phyloP scores from a whole-genome alignment of 1,139 yeast genomes.

The Blastobotrys apis region DNA sequence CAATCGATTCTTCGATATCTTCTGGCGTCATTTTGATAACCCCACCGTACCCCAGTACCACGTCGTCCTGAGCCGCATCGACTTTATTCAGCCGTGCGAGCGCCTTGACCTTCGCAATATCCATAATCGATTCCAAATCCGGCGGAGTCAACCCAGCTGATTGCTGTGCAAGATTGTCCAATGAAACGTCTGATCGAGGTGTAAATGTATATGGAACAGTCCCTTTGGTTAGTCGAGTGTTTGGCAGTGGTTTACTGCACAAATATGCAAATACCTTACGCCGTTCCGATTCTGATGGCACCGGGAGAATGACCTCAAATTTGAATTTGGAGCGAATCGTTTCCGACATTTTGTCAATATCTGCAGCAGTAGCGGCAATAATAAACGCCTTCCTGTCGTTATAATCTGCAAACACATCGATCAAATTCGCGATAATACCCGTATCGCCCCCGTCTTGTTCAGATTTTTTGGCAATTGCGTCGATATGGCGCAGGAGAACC shows the following conservation, averaged over 20 bases:
- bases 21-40: conserved; percentile 50
- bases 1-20: conserved; percentile 70
- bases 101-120: conserved; percentile 58
- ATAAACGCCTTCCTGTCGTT: conserved; percentile 42
- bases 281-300: conserved; percentile 78
- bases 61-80: conserved; percentile 19
- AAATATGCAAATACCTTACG: conserved; percentile 54
- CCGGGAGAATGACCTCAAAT: conserved; percentile 71
- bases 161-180: conserved; percentile 64
- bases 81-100: conserved; percentile 44
- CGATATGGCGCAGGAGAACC: conserved; percentile 67
- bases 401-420: conserved; percentile 56
- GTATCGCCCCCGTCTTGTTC: conserved; percentile 59
- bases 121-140: conserved; percentile 70
- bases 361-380: conserved; percentile 66
- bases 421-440: conserved; percentile 56
- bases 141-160: conserved; percentile 92
- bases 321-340: conserved; percentile 63
- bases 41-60: conserved; percentile 40
- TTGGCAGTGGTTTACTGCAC: conserved; percentile 27
- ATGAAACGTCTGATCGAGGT: conserved; percentile 51
- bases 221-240: conserved; percentile 14
- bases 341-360: conserved; percentile 66
- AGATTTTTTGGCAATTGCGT: conserved; percentile 62
- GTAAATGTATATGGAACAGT: conserved; percentile 22